Evolutionary conservation across 2,329 filamentous ascomycete species (phyloP), one percentile per base, ranked within the genome.

Genomic region (Apiospora rasikravindrae): DNA sequence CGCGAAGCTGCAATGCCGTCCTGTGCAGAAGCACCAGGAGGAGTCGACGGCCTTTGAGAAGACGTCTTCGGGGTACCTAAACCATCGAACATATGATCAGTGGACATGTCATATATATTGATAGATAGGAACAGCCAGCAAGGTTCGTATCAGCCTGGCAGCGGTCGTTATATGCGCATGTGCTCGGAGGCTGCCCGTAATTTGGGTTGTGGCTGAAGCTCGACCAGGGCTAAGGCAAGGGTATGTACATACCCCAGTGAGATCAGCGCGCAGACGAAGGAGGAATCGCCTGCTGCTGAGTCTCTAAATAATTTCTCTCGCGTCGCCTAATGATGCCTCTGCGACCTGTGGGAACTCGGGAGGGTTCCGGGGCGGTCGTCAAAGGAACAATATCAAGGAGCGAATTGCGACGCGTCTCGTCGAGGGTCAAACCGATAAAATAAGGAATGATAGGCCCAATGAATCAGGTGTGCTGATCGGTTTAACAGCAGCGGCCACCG

Each of bases 21-120:
- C 88, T 87, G 89, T 88, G 89, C 88, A 79, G 82, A 78, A 79
- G 89, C 89, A 90, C 87, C 84, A 88, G 88, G 88, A 87, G 87
- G 85, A 82, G 84, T 81, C 76, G 84, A 83, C 81, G 83, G 80
- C 77, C 80, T 85, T 85, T 82, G 80, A 79, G 87, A 83, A 85
- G 87, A 89, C 88, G 88, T 90, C 80, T 87, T 90, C 81, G 81
- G 81, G 80, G 78, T 76, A 80, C 81, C 80, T 85, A 83, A 29
- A 69, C 29, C 24, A 44, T 37, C 13, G 47, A 47, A n/a, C 45
- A 26, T 40, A 69, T 42, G 47, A 33, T 69, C 47, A 69, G 68
- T 42, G 45, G 47, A 51, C 49, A 51, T 51, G 66, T 24, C 57
- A 40, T 33, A 37, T 22, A 40, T n/a, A 14, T 8, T n/a, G 57